These are phyloP conservation scores for Aspergillus brasiliensis DNA, from an alignment of 2,329 filamentous ascomycete genomes.

Conservation along the genomic window DNA sequence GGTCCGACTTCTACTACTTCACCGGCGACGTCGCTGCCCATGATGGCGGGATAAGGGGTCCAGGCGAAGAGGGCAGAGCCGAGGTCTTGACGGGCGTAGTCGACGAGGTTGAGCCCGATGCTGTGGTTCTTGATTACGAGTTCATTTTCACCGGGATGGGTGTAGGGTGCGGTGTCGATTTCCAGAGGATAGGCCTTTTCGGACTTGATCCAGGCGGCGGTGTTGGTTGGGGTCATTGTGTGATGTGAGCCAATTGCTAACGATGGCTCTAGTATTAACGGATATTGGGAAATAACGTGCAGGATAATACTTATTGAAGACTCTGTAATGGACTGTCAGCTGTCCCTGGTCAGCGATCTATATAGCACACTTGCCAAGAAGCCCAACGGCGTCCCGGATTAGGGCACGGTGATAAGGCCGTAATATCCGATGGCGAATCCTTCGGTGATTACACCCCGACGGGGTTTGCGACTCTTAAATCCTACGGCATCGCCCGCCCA, in stretches of 20 bases:
- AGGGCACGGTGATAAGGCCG: not conserved
- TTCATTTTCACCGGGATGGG: conserved; percentile 37
- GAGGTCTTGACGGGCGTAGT: conserved; percentile 41
- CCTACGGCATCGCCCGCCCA: not conserved
- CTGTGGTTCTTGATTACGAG: conserved; percentile 46
- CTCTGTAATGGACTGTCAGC: too few species aligned
- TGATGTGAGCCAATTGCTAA: not conserved
- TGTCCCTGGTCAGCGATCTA: too few species aligned
- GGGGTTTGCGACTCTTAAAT: not conserved
- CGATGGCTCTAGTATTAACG: too few species aligned
- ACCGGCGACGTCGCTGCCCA: conserved; percentile 50
- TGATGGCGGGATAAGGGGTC: conserved; percentile 36
- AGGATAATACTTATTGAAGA: too few species aligned
- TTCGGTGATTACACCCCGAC: conserved; percentile 1
- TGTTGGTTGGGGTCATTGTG: conserved; percentile 25
- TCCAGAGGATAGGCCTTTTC: conserved; percentile 33
- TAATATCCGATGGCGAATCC: conserved; percentile 1
- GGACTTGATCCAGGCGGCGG: conserved; percentile 38
- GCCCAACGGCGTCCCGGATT: not conserved
- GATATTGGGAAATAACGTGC: too few species aligned
- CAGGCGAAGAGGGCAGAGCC: conserved; percentile 31
- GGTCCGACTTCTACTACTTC: conserved; percentile 44
- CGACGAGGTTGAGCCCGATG: conserved; percentile 48
- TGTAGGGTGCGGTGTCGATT: conserved; percentile 42
- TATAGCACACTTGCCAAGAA: too few species aligned